These are phyloP conservation scores for Podospora didyma DNA, from an alignment of 495 filamentous ascomycete genomes.

Conservation along the genomic window DNA sequence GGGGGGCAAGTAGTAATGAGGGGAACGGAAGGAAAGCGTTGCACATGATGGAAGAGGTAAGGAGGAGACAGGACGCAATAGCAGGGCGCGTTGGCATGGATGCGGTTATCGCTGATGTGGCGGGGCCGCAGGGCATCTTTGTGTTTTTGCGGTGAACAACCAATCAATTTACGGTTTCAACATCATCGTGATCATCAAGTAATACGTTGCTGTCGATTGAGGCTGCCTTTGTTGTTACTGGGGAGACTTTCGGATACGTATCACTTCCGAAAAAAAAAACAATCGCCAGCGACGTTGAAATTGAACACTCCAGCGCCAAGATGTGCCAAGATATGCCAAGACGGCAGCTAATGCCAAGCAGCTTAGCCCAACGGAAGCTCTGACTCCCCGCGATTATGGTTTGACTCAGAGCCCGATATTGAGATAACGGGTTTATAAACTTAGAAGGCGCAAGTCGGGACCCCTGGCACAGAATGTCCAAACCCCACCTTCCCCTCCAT, in stretches of 20 bases:
- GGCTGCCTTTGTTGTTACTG: too few species aligned
- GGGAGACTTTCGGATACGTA: too few species aligned
- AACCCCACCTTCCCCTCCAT: conserved; percentile 30
- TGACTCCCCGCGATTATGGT: background rate
- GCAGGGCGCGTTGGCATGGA: conserved; percentile 11
- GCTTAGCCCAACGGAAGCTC: background rate
- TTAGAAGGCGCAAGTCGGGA: background rate
- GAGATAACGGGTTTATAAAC: background rate
- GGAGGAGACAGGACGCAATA: conserved; percentile 15
- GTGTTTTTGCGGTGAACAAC: conserved; percentile 5
- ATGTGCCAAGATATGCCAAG: background rate
- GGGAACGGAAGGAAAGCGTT: conserved; percentile 1
- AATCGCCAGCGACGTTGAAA: background rate
- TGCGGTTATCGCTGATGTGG: conserved; percentile 5
- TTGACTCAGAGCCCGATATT: conserved; percentile 7
- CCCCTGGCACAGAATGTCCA: conserved; percentile 11
- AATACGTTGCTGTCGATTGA: too few species aligned
- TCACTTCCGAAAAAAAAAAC: too few species aligned
- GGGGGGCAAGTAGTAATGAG: background rate
- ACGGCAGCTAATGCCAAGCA: background rate
- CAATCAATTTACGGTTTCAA: background rate
- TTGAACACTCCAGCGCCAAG: background rate
- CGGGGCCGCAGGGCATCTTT: conserved; percentile 3
- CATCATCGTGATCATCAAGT: too few species aligned
- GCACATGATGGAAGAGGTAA: conserved; percentile 13